A percentile compares a stretch with the other conserved stretches of the same genome.
Evolutionary conservation across 129 eudicot genomes (phyloP).

Genomic region (Cynara cardunculus): DNA sequence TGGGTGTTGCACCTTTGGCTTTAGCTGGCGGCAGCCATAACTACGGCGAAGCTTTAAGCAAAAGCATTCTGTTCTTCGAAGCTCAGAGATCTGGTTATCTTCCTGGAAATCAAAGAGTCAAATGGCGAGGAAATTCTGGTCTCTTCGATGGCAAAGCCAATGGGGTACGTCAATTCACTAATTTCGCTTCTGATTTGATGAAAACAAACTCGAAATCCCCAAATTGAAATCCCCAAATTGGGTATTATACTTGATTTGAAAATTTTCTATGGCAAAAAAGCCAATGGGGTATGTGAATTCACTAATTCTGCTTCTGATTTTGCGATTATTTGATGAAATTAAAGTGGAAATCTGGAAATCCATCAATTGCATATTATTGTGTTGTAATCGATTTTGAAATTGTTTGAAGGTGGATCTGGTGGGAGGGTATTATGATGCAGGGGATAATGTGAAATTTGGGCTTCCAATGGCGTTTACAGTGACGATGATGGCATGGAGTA

Average conservation of each 20-base stretch:
- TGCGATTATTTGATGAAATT: too few relatives aligned
- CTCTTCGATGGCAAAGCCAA: constrained; percentile 55
- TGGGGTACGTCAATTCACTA: constrained; percentile 16
- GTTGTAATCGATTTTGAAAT: background rate
- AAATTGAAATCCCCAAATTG: too few relatives aligned
- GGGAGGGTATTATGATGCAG: constrained; percentile 93
- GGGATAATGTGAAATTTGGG: constrained; percentile 82
- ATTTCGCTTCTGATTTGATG: background rate
- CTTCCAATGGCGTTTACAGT: constrained; percentile 88
- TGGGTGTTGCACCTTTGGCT: constrained; percentile 24
- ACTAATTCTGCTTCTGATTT: too few relatives aligned
- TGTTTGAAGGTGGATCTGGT: constrained; percentile 71
- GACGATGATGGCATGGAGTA: constrained; percentile 85
- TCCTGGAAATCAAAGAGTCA: constrained; percentile 58
- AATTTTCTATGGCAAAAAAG: too few relatives aligned
- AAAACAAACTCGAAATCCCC: background rate
- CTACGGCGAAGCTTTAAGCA: constrained; percentile 51
- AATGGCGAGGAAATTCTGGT: constrained; percentile 75
- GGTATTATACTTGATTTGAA: too few relatives aligned
- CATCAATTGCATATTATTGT: background rate
- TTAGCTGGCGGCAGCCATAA: constrained; percentile 39
- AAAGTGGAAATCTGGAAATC: too few relatives aligned
- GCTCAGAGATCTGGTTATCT: constrained; percentile 81
- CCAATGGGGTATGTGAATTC: too few relatives aligned
- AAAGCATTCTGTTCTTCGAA: constrained; percentile 69